Evolutionary conservation across 164 flowering plant species (phyloP).

Genomic region (Stephania japonica): DNA sequence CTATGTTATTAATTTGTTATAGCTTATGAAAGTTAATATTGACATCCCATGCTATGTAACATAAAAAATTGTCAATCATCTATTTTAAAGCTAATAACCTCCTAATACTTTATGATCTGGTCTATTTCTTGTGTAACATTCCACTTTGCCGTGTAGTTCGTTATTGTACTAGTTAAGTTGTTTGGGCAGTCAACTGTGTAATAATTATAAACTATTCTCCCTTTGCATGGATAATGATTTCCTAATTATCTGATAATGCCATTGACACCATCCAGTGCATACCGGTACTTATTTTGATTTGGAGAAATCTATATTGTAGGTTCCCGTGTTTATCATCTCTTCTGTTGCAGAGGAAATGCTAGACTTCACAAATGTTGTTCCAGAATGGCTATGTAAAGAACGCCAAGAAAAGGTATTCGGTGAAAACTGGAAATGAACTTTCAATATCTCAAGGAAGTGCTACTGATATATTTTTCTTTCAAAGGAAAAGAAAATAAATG

Average conservation of each 20-base stretch:
- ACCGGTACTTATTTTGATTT: background rate
- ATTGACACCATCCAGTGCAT: background rate
- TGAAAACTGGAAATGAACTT: background rate
- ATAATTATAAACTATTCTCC: background rate
- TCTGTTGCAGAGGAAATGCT: slow-evolving; percentile 71
- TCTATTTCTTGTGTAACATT: background rate
- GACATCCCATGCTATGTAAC: background rate
- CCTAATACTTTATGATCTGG: background rate
- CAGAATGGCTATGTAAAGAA: slow-evolving; percentile 83
- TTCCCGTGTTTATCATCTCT: slow-evolving; percentile 75
- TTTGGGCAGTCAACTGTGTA: background rate
- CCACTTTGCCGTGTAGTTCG: background rate
- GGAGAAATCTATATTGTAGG: slow-evolving; percentile 30
- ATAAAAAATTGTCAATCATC: background rate
- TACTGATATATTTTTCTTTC: background rate
- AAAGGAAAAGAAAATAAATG: background rate
- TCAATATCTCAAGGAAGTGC: background rate
- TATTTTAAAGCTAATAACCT: background rate
- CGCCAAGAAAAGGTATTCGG: slow-evolving; percentile 58
- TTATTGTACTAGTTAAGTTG: background rate
- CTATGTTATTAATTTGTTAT: background rate
- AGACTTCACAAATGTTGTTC: slow-evolving; percentile 60
- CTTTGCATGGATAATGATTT: background rate
- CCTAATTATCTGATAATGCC: background rate
- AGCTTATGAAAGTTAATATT: background rate